Evolutionary conservation across 106 monocot genomes (phyloP).

Genomic region (Allium sativum): DNA sequence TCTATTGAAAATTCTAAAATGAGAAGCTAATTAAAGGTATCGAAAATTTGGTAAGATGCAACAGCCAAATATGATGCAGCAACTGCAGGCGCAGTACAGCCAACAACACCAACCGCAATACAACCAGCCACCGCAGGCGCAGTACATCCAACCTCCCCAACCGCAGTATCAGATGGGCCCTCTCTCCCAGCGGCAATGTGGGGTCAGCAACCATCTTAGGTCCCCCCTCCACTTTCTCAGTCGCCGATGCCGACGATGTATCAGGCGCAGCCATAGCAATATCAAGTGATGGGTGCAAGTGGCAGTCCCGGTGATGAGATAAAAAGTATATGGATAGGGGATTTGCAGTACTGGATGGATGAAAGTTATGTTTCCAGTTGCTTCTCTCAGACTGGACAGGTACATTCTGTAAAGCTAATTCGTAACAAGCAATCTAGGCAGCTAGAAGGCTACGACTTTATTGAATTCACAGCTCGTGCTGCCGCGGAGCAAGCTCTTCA

Average conservation of each 20-base stretch:
- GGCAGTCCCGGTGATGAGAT: slow-evolving; percentile 56
- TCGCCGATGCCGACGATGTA: slow-evolving; percentile 8
- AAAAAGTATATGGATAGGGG: slow-evolving; percentile 80
- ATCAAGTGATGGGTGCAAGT: slow-evolving; percentile 11
- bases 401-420: slow-evolving; percentile 54
- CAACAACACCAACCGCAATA: slow-evolving; percentile 19
- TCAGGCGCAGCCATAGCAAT: slow-evolving; percentile 1
- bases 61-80: too few relatives aligned
- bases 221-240: slow-evolving; percentile 23
- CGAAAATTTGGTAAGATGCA: too few relatives aligned
- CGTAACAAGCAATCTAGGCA: slow-evolving; percentile 62
- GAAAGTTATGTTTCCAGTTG: slow-evolving; percentile 55
- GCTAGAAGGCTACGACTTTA: slow-evolving; percentile 76
- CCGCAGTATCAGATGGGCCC: too few relatives aligned
- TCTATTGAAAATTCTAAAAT: too few relatives aligned
- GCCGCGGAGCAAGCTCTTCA: slow-evolving; percentile 53
- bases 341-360: slow-evolving; percentile 95
- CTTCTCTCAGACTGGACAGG: slow-evolving; percentile 62
- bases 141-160: slow-evolving; percentile 13
- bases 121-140: slow-evolving; percentile 14
- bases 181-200: slow-evolving; percentile 26
- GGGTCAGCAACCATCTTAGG: slow-evolving; percentile 63
- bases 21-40: too few relatives aligned
- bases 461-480: slow-evolving; percentile 57
- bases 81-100: too few relatives aligned